These are phyloP conservation scores for Puccinia triticina DNA, from an alignment of 1,284 basidiomycete genomes.

Conservation along the genomic window DNA sequence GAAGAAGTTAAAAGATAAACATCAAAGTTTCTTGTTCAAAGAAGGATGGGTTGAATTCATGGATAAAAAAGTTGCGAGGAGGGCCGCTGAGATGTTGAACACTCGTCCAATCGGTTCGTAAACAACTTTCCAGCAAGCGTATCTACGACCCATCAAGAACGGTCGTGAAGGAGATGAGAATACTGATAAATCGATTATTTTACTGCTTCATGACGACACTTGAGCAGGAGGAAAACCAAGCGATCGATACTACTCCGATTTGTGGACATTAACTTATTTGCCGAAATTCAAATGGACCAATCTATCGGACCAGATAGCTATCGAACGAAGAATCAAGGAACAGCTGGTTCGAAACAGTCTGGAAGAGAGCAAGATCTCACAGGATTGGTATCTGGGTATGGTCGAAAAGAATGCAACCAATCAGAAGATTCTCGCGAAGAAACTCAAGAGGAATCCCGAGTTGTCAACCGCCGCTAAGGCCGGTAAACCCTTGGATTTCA, in stretches of 20 bases:
- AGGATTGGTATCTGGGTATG: constrained; percentile 88
- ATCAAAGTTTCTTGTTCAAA: constrained; percentile 68
- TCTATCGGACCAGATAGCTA: constrained; percentile 98
- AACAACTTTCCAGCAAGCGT: neutral
- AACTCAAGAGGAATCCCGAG: constrained; percentile 27
- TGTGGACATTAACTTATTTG: constrained; percentile 99
- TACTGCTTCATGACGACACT: too few species aligned
- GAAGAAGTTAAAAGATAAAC: constrained; percentile 77
- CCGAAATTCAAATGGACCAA: constrained; percentile 98
- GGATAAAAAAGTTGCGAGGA: constrained; percentile 86
- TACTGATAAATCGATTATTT: neutral
- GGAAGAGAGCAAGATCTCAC: constrained; percentile 82
- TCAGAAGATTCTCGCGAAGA: constrained; percentile 77
- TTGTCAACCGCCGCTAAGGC: neutral
- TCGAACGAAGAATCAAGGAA: constrained; percentile 85
- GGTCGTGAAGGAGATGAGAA: neutral
- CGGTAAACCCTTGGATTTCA: constrained; percentile 5
- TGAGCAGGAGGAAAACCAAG: constrained; percentile 73
- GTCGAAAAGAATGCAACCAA: constrained; percentile 91
- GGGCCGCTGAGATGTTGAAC: constrained; percentile 91
- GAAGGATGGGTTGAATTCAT: constrained; percentile 99
- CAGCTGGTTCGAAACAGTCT: constrained; percentile 88
- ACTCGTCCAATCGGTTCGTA: constrained; percentile 77
- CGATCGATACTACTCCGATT: constrained; percentile 87
- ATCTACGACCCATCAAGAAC: neutral